A percentile compares a stretch with the other conserved stretches of the same genome.
phyloP scores from a whole-genome alignment of 2,329 filamentous ascomycete species.

The Talaromyces albobiverticillius region DNA sequence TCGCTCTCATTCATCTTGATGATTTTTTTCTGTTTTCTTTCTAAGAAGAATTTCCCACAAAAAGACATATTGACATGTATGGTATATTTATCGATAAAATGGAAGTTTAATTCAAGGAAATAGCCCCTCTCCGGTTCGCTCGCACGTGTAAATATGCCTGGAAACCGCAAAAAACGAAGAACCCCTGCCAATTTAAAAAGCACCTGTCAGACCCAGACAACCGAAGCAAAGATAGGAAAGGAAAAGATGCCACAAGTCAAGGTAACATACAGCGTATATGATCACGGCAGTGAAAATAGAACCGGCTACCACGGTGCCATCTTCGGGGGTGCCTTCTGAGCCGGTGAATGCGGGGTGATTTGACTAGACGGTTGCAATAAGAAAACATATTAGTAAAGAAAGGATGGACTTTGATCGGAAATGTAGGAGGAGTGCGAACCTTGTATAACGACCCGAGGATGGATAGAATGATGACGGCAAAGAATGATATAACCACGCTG shows the following conservation, averaged over 20 bases:
- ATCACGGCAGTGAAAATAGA: constrained; percentile 86
- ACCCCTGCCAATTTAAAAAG: constrained; percentile 56
- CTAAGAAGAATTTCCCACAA: too few relatives aligned
- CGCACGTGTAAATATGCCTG: constrained; percentile 84
- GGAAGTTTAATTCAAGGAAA: constrained; percentile 60
- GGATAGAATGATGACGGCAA: constrained; percentile 64
- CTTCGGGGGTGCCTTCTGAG: constrained; percentile 63
- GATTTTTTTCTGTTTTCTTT: neutral
- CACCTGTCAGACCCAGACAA: neutral
- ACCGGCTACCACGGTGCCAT: constrained; percentile 74
- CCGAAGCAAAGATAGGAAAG: constrained; percentile 3
- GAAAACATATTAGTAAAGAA: neutral
- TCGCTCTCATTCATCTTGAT: neutral
- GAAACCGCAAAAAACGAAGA: constrained; percentile 86
- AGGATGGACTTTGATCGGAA: neutral
- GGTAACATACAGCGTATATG: constrained; percentile 76
- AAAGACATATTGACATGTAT: neutral
- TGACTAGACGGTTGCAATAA: constrained; percentile 32
- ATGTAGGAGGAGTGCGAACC: constrained; percentile 39
- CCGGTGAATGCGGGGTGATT: constrained; percentile 84
- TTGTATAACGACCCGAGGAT: constrained; percentile 71
- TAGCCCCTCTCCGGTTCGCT: constrained; percentile 78
- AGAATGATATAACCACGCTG: constrained; percentile 68
- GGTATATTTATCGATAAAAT: neutral
- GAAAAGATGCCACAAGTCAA: too few relatives aligned